A percentile compares a stretch with the other conserved stretches of the same genome.
Evolutionary conservation across 1,284 basidiomycete species (phyloP).

Genomic region (Agaricales sp.): DNA sequence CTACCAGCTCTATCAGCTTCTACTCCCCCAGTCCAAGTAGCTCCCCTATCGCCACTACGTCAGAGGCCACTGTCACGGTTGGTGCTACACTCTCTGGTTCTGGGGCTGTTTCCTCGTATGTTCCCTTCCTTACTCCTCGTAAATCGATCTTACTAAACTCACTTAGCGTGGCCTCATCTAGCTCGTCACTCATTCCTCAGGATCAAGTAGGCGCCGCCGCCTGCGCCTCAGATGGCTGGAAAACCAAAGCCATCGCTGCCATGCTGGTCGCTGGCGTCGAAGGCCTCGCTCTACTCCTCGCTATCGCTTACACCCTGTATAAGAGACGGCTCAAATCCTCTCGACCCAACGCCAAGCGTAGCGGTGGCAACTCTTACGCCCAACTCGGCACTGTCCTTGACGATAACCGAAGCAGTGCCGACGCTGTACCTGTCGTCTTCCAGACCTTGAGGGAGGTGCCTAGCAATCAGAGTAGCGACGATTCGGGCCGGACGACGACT

Average conservation of each 20-base stretch:
- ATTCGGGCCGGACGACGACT: background rate
- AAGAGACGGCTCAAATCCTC: background rate
- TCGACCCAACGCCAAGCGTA: background rate
- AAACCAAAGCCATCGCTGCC: background rate
- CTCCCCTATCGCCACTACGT: too few species aligned
- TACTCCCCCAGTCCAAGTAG: too few species aligned
- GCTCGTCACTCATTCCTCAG: too few species aligned
- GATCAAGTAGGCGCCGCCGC: too few species aligned
- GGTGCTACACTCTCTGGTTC: too few species aligned
- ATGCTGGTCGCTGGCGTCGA: background rate
- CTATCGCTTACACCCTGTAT: background rate
- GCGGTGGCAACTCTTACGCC: background rate
- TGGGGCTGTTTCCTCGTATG: too few species aligned
- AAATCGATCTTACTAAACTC: too few species aligned
- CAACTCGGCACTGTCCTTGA: background rate
- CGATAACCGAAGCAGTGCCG: background rate
- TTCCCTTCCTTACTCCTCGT: too few species aligned
- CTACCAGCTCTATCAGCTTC: too few species aligned
- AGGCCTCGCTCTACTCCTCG: background rate
- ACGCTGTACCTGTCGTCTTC: background rate
- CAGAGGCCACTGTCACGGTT: too few species aligned
- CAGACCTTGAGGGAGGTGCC: background rate
- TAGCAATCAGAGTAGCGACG: background rate
- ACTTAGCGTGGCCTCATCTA: too few species aligned
- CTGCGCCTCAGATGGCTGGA: background rate